Conservation (phyloP, 2,329 filamentous ascomycete species). For the Beauveria medogensis region DNA sequence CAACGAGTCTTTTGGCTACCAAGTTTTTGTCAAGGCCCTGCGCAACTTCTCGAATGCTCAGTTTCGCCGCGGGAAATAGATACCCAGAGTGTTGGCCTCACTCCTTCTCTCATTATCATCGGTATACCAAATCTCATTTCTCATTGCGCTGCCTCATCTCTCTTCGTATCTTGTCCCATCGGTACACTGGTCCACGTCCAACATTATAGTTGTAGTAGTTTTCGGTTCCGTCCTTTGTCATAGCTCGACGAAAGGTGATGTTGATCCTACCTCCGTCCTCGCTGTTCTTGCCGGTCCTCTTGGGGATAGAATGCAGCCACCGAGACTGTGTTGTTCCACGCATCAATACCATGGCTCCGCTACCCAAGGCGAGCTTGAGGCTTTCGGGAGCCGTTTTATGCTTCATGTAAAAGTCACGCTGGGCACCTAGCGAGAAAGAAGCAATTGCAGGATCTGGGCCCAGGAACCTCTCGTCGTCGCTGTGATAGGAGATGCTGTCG, state of each 20-base stretch:
- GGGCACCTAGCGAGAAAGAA: constrained; percentile 64
- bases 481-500: constrained; percentile 73
- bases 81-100: constrained; percentile 1
- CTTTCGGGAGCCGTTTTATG: constrained; percentile 51
- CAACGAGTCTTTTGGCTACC: constrained; percentile 81
- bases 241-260: constrained; percentile 67
- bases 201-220: constrained; percentile 85
- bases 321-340: constrained; percentile 63
- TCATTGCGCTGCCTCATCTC: constrained; percentile 39
- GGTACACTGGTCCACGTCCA: constrained; percentile 58
- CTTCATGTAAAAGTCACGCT: constrained; percentile 70
- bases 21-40: constrained; percentile 80
- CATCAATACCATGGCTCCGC: constrained; percentile 77
- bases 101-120: constrained; percentile 5
- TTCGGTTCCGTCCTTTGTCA: constrained; percentile 64
- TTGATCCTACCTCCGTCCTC: constrained; percentile 61
- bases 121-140: neutral
- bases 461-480: constrained; percentile 72
- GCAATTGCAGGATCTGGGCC: constrained; percentile 63
- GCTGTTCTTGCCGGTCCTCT: constrained; percentile 56
- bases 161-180: constrained; percentile 51
- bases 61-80: constrained; percentile 70
- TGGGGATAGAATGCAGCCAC: constrained; percentile 74
- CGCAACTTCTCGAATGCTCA: constrained; percentile 80
- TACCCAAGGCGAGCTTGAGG: constrained; percentile 47